Evolutionary conservation across 2,329 filamentous ascomycete genomes (phyloP), one percentile per base, ranked within the genome.

Genomic region (Colletotrichum kahawae): DNA sequence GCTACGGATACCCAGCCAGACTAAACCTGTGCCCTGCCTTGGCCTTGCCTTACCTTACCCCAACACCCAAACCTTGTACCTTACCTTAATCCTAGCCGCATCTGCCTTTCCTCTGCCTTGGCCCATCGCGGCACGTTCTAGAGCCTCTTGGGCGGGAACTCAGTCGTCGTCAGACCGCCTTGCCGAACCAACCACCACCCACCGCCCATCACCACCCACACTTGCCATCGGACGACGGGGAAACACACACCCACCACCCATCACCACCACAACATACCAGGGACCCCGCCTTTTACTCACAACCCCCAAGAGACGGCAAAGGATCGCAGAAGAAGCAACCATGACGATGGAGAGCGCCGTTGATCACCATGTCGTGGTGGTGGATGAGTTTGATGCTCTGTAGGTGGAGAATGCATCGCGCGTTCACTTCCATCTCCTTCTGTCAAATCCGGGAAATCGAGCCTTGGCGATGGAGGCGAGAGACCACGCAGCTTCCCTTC

Each of bases 341-440:
- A 43, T 66, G 59, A 77, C 77, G 59, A 82, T 80, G 78, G 82
- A 82, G 13, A 77, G 84, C 68, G 82, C 36, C n/a, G 31, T 76
- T 65, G 74, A 86, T 69, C 83, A 86, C 77, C 82, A 87, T 75
- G 79, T 89, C 74, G 83, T 90, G 54, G 77, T 84, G 33, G 86
- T 89, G 70, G 86, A 90, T 48, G 89, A 90, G 81, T 90, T 90
- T 78, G 89, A 90, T 79, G 88, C 88, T 59, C 82, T 91, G 89
- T 91, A 82, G 78, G 88, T 85, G 65, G 70, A 74, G 51, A 56
- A 51, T 27, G 67, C 70, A 60, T 65, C 70, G 63, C 64, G 59
- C 59, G 59, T 69, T 70, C 67, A 62, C 67, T 60, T 59, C 54
- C 24, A 54, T 34, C 29, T 51, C 29, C n/a, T 63, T 73, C 36